Percentiles rank a stretch among this genome's conserved stretches.
These are phyloP conservation scores for Fusarium sp. DNA, from an alignment of 2,329 filamentous ascomycete genomes.

Conservation along the genomic window DNA sequence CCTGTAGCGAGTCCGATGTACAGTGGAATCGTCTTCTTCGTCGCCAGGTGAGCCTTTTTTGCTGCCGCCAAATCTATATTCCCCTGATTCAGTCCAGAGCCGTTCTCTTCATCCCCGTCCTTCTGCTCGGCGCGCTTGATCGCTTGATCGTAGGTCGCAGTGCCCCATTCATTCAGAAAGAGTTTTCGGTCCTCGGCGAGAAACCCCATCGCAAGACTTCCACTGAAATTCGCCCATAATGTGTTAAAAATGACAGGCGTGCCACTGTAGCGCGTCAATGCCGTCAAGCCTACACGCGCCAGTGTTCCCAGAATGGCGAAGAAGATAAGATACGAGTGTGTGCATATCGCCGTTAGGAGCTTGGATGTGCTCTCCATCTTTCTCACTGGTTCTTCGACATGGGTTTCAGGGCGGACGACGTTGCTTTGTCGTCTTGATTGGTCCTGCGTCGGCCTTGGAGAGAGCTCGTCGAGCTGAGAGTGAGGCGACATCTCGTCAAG, in stretches of 20 bases:
- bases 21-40: conserved; percentile 88
- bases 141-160: conserved; percentile 55
- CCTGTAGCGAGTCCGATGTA: conserved; percentile 89
- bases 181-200: conserved; percentile 82
- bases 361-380: conserved; percentile 57
- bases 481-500: conserved; percentile 56
- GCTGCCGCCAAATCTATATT: conserved; percentile 58
- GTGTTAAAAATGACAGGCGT: conserved; percentile 80
- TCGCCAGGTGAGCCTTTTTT: conserved; percentile 70
- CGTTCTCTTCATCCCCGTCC: conserved; percentile 56
- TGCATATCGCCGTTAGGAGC: conserved; percentile 73
- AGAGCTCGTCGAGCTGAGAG: conserved; percentile 22
- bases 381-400: conserved; percentile 13
- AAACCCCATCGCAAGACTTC: conserved; percentile 87
- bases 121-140: conserved; percentile 52
- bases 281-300: conserved; percentile 83
- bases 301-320: conserved; percentile 89
- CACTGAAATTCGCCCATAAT: conserved; percentile 89
- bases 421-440: conserved; percentile 22
- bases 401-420: conserved; percentile 10
- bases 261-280: conserved; percentile 82
- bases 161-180: conserved; percentile 77
- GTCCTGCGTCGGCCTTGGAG: neutral
- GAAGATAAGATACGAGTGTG: conserved; percentile 83
- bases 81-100: conserved; percentile 32